A percentile compares a stretch with the other conserved stretches of the same genome.
phyloP scores from a whole-genome alignment of 2,329 filamentous ascomycete genomes.

The Ophiosphaerella korrae region DNA sequence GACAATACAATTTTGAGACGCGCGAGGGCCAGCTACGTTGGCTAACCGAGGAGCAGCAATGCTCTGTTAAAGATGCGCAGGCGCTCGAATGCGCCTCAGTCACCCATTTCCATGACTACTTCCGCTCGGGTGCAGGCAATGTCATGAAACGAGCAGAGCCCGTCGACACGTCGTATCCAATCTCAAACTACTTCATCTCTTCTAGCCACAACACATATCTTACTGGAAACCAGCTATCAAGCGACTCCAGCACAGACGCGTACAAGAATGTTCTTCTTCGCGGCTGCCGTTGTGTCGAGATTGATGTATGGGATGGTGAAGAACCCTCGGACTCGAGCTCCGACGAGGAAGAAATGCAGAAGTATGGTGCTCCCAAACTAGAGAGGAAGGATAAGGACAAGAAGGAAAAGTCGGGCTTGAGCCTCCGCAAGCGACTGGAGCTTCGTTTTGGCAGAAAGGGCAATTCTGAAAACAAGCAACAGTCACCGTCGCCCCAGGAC shows the following conservation, averaged over 20 bases:
- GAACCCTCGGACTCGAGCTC: constrained; percentile 49
- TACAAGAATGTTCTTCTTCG: constrained; percentile 77
- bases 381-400: constrained; percentile 29
- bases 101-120: constrained; percentile 48
- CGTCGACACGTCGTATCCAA: constrained; percentile 67
- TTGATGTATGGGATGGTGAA: constrained; percentile 89
- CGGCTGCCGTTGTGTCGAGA: constrained; percentile 89
- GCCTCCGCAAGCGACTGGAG: constrained; percentile 44
- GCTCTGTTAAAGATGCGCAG: constrained; percentile 24
- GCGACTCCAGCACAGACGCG: constrained; percentile 74
- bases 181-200: constrained; percentile 91
- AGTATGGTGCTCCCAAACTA: constrained; percentile 19
- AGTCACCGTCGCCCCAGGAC: constrained; percentile 7
- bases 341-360: constrained; percentile 37
- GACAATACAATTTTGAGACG: constrained; percentile 36
- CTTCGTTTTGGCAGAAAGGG: constrained; percentile 39
- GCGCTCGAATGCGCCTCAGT: constrained; percentile 39
- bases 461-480: constrained; percentile 26
- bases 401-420: constrained; percentile 33
- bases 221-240: constrained; percentile 82
- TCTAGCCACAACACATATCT: constrained; percentile 96
- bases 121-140: constrained; percentile 53
- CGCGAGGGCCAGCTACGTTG: constrained; percentile 39
- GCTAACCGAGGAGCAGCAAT: constrained; percentile 40
- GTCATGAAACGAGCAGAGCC: constrained; percentile 50